phyloP scores from a whole-genome alignment of 495 filamentous ascomycete species.

The Penicillium atrosanguineum region DNA sequence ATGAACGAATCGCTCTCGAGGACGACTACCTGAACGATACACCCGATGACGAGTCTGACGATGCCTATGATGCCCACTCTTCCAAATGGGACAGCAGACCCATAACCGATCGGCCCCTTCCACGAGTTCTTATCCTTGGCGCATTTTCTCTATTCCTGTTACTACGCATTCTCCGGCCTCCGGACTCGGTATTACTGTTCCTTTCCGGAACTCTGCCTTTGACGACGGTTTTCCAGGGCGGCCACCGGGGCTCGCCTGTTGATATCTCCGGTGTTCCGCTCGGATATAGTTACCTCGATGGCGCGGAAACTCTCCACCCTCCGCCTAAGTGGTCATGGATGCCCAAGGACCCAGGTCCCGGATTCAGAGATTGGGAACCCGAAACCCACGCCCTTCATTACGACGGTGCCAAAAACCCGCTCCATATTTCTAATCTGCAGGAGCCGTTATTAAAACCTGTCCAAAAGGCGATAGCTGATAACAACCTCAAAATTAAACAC shows the following conservation, averaged over 20 bases:
- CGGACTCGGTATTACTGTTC: conserved; percentile 31
- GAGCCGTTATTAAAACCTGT: conserved; percentile 36
- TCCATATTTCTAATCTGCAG: conserved; percentile 48
- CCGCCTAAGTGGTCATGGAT: conserved; percentile 31
- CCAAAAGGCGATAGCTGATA: conserved; percentile 26
- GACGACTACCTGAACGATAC: conserved; percentile 29
- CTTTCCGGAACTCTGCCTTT: conserved; percentile 31
- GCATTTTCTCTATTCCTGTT: conserved; percentile 16
- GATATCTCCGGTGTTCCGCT: conserved; percentile 22
- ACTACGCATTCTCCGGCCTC: conserved; percentile 30
- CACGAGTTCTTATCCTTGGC: conserved; percentile 20
- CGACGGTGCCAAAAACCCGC: conserved; percentile 34
- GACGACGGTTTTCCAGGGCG: conserved; percentile 24
- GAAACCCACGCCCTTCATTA: conserved; percentile 32
- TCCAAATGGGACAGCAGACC: conserved; percentile 7
- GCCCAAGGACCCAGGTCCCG: conserved; percentile 21
- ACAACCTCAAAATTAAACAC: conserved; percentile 47
- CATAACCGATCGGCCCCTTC: conserved; percentile 11
- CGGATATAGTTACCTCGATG: conserved; percentile 24
- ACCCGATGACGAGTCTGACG: conserved; percentile 28
- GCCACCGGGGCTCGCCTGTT: conserved; percentile 23
- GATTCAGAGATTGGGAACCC: conserved; percentile 35
- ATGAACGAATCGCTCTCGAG: conserved; percentile 30
- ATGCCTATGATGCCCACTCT: conserved; percentile 1
- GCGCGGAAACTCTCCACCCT: conserved; percentile 18